Base-by-base conservation (phyloP, 768 basidiomycete genomes). In the Collybiopsis confluens region DNA sequence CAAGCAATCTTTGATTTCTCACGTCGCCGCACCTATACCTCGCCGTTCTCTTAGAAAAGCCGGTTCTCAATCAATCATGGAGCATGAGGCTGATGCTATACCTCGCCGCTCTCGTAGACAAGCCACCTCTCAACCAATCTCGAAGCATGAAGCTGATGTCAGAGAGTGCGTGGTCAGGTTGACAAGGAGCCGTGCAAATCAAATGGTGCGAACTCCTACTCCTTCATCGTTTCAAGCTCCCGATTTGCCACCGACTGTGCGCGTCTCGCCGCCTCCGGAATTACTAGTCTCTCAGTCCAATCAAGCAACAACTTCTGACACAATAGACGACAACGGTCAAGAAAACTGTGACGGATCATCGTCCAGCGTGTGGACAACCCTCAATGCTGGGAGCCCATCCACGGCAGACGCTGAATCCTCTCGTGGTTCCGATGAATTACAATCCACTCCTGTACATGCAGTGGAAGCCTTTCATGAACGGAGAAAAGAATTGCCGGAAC, bases 11-110 rank as follows among this genome's bases (percentile, higher is more conserved):
- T 56, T 58, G 43, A 61, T 54, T 30, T 26, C 50, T 15, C 18
- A 18, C n/a, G 13, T 45, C 63, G 54, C 16, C 56, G 59, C 20
- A 65, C 61, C 0, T 16, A 16, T 46, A 24, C 11, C 26, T 27
- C 50, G 50, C 38, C 24, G 41, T 27, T 42, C 50, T n/a, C 26
- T 28, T 20, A 44, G 52, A 16, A 45, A 36, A 23, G 21, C 21
- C 4, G 21, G 11, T 26, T 27, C 59, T 3, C 52, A 54, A 24
- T 45, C 54, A 18, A 48, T 44, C 26, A 57, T 54, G 27, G 56
- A 57, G 20, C 24, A 45, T 36, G 58, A 33, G 23, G 50, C 15
- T 23, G 40, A 37, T 20, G 26, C 43, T 11, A 54, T 46, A 24
- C 11, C 26, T 27, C 50, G 50, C 38, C 24, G 41, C 27, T 42